Percentiles rank a stretch among this genome's conserved stretches.
Evolutionary conservation across 1,284 basidiomycete genomes (phyloP).

Genomic region (Fomitopsis palustris): DNA sequence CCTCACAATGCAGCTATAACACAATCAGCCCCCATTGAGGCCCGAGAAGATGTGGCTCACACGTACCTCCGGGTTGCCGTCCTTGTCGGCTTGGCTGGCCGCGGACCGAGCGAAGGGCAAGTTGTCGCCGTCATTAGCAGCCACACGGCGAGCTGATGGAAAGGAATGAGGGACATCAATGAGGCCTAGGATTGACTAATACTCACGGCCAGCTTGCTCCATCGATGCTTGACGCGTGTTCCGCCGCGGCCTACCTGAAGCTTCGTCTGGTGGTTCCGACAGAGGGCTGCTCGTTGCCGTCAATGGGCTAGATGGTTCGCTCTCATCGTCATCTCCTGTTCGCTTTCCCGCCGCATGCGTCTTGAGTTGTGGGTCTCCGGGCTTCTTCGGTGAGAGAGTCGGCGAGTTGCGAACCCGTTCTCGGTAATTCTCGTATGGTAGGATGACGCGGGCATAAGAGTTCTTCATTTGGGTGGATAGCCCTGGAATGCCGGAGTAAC

Average conservation of each 20-base stretch:
- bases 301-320: constrained; percentile 67
- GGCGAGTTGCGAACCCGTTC: constrained; percentile 70
- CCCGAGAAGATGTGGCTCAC: neutral
- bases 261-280: constrained; percentile 75
- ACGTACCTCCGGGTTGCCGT: neutral
- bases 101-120: neutral
- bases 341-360: constrained; percentile 28
- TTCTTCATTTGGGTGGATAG: constrained; percentile 86
- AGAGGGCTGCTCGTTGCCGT: constrained; percentile 72
- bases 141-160: constrained; percentile 12
- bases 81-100: constrained; percentile 1
- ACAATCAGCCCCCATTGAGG: constrained; percentile 1
- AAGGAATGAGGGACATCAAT: neutral
- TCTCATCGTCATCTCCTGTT: constrained; percentile 27
- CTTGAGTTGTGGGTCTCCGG: constrained; percentile 34
- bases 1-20: constrained; percentile 73
- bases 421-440: constrained; percentile 92
- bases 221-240: constrained; percentile 22
- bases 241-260: constrained; percentile 38
- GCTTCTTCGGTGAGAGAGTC: constrained; percentile 36
- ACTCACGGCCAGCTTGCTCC: constrained; percentile 22
- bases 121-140: constrained; percentile 9
- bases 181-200: neutral
- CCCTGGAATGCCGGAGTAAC: constrained; percentile 79
- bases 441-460: constrained; percentile 87